Evolutionary conservation across 441 rosid genomes (phyloP).

Genomic region (Erysimum cheiri): DNA sequence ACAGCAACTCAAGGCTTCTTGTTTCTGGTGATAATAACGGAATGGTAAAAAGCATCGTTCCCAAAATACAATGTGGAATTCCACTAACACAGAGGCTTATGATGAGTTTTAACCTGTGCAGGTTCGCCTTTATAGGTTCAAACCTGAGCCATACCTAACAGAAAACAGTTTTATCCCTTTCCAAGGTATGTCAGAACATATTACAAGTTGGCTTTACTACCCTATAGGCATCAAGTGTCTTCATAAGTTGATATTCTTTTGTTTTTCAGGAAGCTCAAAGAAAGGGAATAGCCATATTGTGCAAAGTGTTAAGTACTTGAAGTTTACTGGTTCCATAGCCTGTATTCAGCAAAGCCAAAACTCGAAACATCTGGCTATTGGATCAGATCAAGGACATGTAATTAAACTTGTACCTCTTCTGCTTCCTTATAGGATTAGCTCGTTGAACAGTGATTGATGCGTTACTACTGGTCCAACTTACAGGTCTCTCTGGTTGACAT

Average conservation of each 20-base stretch:
- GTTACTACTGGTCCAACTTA: slow-evolving; percentile 4
- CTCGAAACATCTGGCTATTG: slow-evolving; percentile 71
- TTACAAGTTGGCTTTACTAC: slow-evolving; percentile 13
- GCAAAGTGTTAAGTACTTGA: slow-evolving; percentile 65
- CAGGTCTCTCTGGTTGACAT: slow-evolving; percentile 78
- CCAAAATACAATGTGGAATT: slow-evolving; percentile 2
- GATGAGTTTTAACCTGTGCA: slow-evolving; percentile 40
- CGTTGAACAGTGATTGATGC: slow-evolving; percentile 18
- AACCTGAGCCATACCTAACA: slow-evolving; percentile 70
- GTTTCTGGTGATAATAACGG: slow-evolving; percentile 87
- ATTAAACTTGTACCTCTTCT: slow-evolving; percentile 42
- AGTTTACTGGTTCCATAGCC: slow-evolving; percentile 73
- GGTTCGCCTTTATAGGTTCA: slow-evolving; percentile 83
- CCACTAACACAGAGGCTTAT: slow-evolving; percentile 17
- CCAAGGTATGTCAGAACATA: slow-evolving; percentile 52
- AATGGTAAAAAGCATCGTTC: slow-evolving; percentile 53
- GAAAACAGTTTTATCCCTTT: slow-evolving; percentile 74
- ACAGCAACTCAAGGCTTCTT: slow-evolving; percentile 60
- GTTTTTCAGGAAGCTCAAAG: slow-evolving; percentile 63
- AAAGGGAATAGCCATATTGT: slow-evolving; percentile 74
- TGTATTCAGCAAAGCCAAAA: slow-evolving; percentile 58
- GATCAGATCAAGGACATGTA: slow-evolving; percentile 91
- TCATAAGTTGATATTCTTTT: slow-evolving; percentile 4
- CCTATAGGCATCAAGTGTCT: background rate
- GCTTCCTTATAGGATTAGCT: slow-evolving; percentile 17